These are phyloP conservation scores for Pseudogymnoascus sp. DNA, from an alignment of 2,329 filamentous ascomycete species.

Conservation along the genomic window DNA sequence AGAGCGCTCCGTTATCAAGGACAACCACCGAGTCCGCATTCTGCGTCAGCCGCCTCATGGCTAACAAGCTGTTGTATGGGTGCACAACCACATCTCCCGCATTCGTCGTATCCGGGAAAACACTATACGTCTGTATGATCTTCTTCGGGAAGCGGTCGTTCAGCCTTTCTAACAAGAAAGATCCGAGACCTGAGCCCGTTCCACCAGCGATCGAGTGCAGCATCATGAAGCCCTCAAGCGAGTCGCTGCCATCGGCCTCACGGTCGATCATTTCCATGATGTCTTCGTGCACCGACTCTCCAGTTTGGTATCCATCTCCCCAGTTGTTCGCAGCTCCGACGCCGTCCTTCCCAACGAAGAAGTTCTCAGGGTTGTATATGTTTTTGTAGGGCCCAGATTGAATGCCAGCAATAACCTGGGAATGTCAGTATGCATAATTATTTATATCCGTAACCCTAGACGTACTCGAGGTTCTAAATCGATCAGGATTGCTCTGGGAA, in stretches of 20 bases:
- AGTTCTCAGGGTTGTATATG: constrained; percentile 99
- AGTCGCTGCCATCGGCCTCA: constrained; percentile 96
- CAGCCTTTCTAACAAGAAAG: constrained; percentile 86
- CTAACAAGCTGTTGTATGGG: constrained; percentile 92
- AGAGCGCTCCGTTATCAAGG: constrained; percentile 88
- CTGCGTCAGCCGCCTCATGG: constrained; percentile 83
- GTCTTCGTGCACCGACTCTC: constrained; percentile 86
- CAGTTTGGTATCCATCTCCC: constrained; percentile 92
- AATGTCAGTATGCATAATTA: background rate
- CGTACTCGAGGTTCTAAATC: constrained; percentile 83
- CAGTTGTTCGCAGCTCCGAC: constrained; percentile 96
- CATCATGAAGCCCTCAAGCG: constrained; percentile 97
- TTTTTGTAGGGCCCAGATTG: constrained; percentile 93
- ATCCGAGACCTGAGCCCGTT: constrained; percentile 91
- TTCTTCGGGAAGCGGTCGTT: constrained; percentile 99
- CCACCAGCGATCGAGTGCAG: constrained; percentile 96
- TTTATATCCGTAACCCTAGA: background rate
- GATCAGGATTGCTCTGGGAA: constrained; percentile 88
- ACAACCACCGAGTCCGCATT: constrained; percentile 98
- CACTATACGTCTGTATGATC: constrained; percentile 97
- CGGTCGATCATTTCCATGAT: constrained; percentile 99
- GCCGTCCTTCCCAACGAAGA: constrained; percentile 91
- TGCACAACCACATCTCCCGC: constrained; percentile 89
- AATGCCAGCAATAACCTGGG: constrained; percentile 76
- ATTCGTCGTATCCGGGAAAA: constrained; percentile 89